Conservation (phyloP, 1,139 yeast genomes). For the Taiozyma sp. region DNA sequence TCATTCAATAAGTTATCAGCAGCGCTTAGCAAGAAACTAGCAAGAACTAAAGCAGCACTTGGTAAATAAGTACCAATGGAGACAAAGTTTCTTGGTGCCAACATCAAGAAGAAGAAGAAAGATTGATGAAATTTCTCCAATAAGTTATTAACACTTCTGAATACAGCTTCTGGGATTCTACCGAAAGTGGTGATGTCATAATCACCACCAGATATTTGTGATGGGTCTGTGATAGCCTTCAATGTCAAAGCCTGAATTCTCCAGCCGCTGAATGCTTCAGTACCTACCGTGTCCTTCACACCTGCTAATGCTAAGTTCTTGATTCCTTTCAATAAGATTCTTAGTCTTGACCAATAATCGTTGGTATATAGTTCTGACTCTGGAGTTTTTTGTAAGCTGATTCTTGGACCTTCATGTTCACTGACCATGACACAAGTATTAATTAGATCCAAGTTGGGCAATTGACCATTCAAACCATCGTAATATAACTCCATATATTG, state of each 20-base stretch:
- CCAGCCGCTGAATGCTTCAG: slow-evolving; percentile 95
- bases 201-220: slow-evolving; percentile 33
- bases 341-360: slow-evolving; percentile 46
- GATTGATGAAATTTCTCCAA: slow-evolving; percentile 97
- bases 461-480: slow-evolving; percentile 91
- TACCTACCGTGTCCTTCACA: slow-evolving; percentile 53
- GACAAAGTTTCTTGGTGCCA: slow-evolving; percentile 77
- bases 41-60: slow-evolving; percentile 70
- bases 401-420: slow-evolving; percentile 68
- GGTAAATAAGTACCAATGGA: slow-evolving; percentile 95
- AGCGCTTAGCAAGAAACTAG: slow-evolving; percentile 68
- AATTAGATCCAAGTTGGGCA: slow-evolving; percentile 87
- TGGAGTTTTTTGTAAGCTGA: slow-evolving; percentile 61
- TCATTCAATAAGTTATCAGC: slow-evolving; percentile 51
- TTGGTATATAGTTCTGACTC: slow-evolving; percentile 40
- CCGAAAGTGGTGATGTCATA: slow-evolving; percentile 88
- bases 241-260: slow-evolving; percentile 88
- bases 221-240: slow-evolving; percentile 51
- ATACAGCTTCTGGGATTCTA: slow-evolving; percentile 78
- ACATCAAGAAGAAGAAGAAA: slow-evolving; percentile 83
- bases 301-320: slow-evolving; percentile 71
- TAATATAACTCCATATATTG: slow-evolving; percentile 73
- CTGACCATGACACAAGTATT: slow-evolving; percentile 74
- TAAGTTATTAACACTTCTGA: slow-evolving; percentile 87
- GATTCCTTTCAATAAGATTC: slow-evolving; percentile 61